Evolutionary conservation across 1,284 basidiomycete species (phyloP).

Genomic region (Leccinum subspadiceum): DNA sequence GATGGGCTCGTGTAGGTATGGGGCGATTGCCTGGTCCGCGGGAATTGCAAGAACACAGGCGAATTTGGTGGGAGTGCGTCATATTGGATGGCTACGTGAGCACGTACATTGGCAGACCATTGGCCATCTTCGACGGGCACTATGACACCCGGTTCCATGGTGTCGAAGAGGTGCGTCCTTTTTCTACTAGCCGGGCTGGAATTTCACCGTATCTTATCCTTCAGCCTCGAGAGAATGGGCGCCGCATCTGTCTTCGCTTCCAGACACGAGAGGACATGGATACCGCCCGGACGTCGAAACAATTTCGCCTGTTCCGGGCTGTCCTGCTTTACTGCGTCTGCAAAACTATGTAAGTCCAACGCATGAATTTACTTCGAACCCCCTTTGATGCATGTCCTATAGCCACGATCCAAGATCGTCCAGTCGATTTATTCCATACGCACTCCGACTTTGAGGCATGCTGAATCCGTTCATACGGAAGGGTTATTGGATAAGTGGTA

Average conservation of each 20-base stretch:
- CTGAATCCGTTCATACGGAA: constrained; percentile 61
- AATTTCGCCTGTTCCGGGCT: constrained; percentile 45
- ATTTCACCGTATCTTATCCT: constrained; percentile 5
- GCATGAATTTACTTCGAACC: neutral
- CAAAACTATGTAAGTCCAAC: constrained; percentile 59
- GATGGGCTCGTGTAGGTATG: constrained; percentile 57
- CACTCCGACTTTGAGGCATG: constrained; percentile 52
- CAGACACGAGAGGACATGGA: constrained; percentile 32
- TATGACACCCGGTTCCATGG: constrained; percentile 75
- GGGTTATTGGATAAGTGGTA: constrained; percentile 76
- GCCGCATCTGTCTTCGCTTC: constrained; percentile 39
- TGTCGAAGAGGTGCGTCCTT: constrained; percentile 53
- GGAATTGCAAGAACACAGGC: constrained; percentile 71
- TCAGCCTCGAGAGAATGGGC: constrained; percentile 63
- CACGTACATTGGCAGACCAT: constrained; percentile 76
- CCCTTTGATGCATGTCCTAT: constrained; percentile 12
- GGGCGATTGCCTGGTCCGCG: constrained; percentile 58
- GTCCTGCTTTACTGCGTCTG: constrained; percentile 76
- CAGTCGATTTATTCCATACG: constrained; percentile 75
- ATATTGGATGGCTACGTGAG: constrained; percentile 81
- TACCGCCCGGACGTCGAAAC: constrained; percentile 22
- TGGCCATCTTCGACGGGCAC: constrained; percentile 77
- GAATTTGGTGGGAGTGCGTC: constrained; percentile 82
- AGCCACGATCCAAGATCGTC: constrained; percentile 71
- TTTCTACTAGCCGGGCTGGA: neutral